Conservation (phyloP, 2,329 filamentous ascomycete species). For the Blastomyces gilchristii region DNA sequence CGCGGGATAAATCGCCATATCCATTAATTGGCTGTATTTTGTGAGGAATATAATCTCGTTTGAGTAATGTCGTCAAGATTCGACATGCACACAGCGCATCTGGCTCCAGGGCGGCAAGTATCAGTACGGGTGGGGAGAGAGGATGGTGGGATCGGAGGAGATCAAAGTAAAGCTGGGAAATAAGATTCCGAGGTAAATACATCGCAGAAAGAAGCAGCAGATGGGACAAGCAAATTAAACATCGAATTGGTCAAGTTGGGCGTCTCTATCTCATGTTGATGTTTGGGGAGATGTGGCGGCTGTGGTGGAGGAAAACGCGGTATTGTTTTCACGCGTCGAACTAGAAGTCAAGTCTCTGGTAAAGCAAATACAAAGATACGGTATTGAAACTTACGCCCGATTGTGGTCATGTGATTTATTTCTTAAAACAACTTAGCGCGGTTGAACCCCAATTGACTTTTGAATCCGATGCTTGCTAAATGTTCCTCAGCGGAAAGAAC, state of each 20-base stretch:
- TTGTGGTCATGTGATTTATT: neutral
- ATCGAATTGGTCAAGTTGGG: slow-evolving; percentile 2
- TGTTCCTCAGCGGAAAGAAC: neutral
- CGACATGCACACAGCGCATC: slow-evolving; percentile 93
- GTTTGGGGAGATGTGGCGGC: neutral
- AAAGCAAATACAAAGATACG: neutral
- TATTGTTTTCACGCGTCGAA: slow-evolving; percentile 2
- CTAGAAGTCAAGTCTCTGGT: neutral
- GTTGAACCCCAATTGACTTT: neutral
- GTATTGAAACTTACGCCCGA: neutral
- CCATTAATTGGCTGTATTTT: slow-evolving; percentile 93
- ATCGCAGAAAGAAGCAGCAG: slow-evolving; percentile 41
- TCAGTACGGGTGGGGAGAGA: slow-evolving; percentile 79
- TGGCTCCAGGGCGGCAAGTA: slow-evolving; percentile 87
- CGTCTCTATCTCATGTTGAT: slow-evolving; percentile 2
- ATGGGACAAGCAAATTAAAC: neutral
- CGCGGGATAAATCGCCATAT: slow-evolving; percentile 76
- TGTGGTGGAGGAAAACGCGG: neutral
- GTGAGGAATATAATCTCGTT: slow-evolving; percentile 94
- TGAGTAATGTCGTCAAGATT: slow-evolving; percentile 84
- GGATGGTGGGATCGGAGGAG: slow-evolving; percentile 78
- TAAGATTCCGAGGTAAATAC: slow-evolving; percentile 86
- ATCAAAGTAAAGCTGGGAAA: slow-evolving; percentile 84
- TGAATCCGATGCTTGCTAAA: too few relatives aligned
- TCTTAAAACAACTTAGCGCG: neutral